Conservation (phyloP, 257 asterid genomes). For the Paulownia fortunei region DNA sequence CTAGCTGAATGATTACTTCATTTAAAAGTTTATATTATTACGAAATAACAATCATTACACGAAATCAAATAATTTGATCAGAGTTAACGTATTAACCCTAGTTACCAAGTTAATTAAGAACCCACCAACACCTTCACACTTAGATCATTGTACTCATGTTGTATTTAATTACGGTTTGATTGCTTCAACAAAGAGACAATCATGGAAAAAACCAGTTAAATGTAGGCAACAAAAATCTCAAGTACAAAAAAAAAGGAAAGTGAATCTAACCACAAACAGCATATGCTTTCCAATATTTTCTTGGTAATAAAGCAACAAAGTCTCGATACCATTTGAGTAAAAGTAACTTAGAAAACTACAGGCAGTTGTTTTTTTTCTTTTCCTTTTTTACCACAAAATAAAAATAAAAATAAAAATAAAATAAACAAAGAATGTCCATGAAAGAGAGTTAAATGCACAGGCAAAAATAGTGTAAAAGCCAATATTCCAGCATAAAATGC, state of each 20-base stretch:
- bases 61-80: no score
- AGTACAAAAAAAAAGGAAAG: conserved; percentile 2
- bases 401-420: not conserved
- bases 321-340: not conserved
- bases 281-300: not conserved
- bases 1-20: no score
- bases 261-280: conserved; percentile 25
- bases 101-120: no score
- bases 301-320: conserved; percentile 26
- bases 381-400: not conserved
- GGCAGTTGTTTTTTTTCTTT: not conserved
- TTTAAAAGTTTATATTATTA: no score
- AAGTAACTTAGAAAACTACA: conserved; percentile 7
- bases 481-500: not conserved
- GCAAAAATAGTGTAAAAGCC: not conserved
- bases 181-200: no score
- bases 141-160: no score
- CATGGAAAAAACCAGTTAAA: no score
- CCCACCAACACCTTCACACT: no score
- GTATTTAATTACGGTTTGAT: no score
- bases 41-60: no score
- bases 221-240: not conserved
- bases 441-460: not conserved
- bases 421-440: not conserved
- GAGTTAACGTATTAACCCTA: no score